These are phyloP conservation scores for Ceratobasidium sp. DNA, from an alignment of 1,284 basidiomycete species.

Conservation along the genomic window DNA sequence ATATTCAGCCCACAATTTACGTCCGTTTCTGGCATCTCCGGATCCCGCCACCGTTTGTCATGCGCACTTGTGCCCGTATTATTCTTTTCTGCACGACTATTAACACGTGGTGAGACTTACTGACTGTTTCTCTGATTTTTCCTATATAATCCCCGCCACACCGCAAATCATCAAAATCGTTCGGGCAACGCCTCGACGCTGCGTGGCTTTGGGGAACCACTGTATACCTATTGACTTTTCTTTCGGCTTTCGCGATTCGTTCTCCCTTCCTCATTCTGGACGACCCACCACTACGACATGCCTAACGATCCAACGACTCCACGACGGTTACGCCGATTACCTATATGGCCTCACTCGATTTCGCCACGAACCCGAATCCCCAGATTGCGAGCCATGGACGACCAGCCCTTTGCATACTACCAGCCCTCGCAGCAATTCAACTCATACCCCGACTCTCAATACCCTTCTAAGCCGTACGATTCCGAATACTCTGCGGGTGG, in stretches of 20 bases:
- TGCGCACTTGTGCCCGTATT: neutral
- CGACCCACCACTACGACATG: slow-evolving; percentile 11
- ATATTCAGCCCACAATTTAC: neutral
- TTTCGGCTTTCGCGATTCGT: neutral
- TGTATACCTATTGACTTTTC: neutral
- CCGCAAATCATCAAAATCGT: slow-evolving; percentile 10
- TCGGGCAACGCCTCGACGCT: neutral
- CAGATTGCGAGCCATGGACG: slow-evolving; percentile 23
- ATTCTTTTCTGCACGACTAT: neutral
- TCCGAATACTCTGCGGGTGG: neutral
- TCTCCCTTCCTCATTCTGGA: neutral
- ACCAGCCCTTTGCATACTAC: slow-evolving; percentile 21
- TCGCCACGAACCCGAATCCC: slow-evolving; percentile 5
- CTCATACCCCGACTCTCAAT: slow-evolving; percentile 13
- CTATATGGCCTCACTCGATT: slow-evolving; percentile 12
- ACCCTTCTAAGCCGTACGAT: neutral
- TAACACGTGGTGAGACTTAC: slow-evolving; percentile 28
- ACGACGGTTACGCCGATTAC: slow-evolving; percentile 2
- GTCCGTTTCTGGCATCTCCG: neutral
- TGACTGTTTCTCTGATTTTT: slow-evolving; percentile 8
- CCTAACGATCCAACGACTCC: slow-evolving; percentile 19
- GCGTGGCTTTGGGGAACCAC: neutral
- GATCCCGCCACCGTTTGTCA: slow-evolving; percentile 10
- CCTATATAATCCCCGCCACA: neutral
- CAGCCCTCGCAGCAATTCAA: neutral